Conservation (phyloP, 371 early-diverging fungal species). For the Mortierella sp. region DNA sequence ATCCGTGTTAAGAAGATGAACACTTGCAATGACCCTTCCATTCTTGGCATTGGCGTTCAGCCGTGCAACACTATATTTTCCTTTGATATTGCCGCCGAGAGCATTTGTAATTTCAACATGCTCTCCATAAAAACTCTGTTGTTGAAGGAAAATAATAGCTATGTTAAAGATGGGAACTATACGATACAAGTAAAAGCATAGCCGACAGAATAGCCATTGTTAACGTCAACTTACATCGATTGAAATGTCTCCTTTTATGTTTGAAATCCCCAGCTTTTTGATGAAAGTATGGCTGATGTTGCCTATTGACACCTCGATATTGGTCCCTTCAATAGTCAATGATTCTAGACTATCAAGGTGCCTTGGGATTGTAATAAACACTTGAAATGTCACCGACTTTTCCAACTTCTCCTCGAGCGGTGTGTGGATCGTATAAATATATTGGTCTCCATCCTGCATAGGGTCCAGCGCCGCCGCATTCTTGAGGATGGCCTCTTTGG, state of each 20-base stretch:
- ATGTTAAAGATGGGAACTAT: no score
- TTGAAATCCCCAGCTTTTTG: conserved; percentile 24
- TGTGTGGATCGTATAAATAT: conserved; percentile 52
- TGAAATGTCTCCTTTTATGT: conserved; percentile 31
- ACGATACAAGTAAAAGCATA: not conserved
- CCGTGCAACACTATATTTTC: conserved; percentile 42
- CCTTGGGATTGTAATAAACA: conserved; percentile 49
- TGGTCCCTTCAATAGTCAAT: conserved; percentile 28
- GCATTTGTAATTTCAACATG: conserved; percentile 22
- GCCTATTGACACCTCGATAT: conserved; percentile 45
- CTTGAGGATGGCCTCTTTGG: conserved; percentile 43
- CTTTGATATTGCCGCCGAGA: conserved; percentile 22
- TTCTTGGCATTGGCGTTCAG: conserved; percentile 24
- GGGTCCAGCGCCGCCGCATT: conserved; percentile 50
- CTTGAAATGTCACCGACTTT: conserved; percentile 42
- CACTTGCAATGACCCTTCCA: conserved; percentile 31
- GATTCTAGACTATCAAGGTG: conserved; percentile 50
- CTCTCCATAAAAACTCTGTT: conserved; percentile 48
- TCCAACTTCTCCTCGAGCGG: conserved; percentile 38
- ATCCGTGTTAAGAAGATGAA: conserved; percentile 49
- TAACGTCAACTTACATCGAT: conserved; percentile 39
- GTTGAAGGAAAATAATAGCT: not conserved
- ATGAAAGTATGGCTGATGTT: conserved; percentile 53
- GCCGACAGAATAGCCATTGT: not conserved
- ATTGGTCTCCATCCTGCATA: conserved; percentile 43